Evolutionary conservation across 192 early-diverging fungal genomes (phyloP).

Genomic region (Coemansia sp.): DNA sequence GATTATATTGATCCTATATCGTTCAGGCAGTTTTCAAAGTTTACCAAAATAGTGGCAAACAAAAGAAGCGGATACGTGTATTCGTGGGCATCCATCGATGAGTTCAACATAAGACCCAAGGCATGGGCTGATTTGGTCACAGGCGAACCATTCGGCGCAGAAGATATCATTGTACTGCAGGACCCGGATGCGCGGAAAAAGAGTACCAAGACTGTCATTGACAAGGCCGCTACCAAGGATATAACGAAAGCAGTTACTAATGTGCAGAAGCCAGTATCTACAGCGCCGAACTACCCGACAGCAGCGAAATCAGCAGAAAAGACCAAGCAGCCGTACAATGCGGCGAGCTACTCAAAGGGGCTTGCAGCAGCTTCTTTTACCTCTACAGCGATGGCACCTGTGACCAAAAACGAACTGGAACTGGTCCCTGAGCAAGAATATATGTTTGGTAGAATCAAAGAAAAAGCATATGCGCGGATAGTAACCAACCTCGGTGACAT

Average conservation of each 20-base stretch:
- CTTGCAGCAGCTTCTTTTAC: slow-evolving; percentile 80
- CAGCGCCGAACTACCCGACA: slow-evolving; percentile 9
- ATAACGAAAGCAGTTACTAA: not conserved
- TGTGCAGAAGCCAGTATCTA: slow-evolving; percentile 6
- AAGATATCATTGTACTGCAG: slow-evolving; percentile 89
- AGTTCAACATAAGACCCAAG: slow-evolving; percentile 83
- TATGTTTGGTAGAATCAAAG: slow-evolving; percentile 83
- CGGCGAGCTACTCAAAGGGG: slow-evolving; percentile 83
- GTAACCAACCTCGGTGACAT: slow-evolving; percentile 68
- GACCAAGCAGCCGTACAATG: slow-evolving; percentile 64
- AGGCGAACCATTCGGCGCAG: slow-evolving; percentile 81
- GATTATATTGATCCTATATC: slow-evolving; percentile 90
- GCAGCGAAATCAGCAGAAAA: slow-evolving; percentile 48
- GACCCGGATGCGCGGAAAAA: slow-evolving; percentile 47
- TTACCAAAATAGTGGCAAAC: slow-evolving; percentile 86
- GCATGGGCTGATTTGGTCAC: slow-evolving; percentile 86
- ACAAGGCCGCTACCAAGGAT: slow-evolving; percentile 9
- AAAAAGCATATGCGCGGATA: slow-evolving; percentile 77
- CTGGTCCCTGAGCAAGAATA: slow-evolving; percentile 82
- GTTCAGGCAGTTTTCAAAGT: slow-evolving; percentile 81
- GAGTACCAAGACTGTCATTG: slow-evolving; percentile 8
- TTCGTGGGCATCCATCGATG: slow-evolving; percentile 80
- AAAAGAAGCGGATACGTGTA: slow-evolving; percentile 86
- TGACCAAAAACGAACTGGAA: slow-evolving; percentile 70
- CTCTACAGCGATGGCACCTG: slow-evolving; percentile 76